These are phyloP conservation scores for Micromonas pusilla DNA, from an alignment of 139 green algal genomes.

Conservation along the genomic window DNA sequence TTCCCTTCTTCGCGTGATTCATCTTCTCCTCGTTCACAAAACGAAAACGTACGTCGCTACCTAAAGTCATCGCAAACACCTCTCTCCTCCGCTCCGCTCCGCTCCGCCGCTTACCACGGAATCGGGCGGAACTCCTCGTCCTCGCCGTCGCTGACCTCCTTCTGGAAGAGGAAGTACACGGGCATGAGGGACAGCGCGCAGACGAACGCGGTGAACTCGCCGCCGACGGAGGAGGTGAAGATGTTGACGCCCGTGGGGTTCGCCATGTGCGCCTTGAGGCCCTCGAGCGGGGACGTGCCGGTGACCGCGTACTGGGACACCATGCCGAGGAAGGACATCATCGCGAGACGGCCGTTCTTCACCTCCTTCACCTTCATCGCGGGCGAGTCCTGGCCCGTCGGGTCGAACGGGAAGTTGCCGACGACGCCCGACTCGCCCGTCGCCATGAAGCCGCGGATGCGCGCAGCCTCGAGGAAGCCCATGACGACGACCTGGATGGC, in stretches of 20 bases:
- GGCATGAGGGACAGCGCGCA: constrained; percentile 17
- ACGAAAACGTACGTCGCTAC: too few relatives aligned
- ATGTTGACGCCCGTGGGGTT: constrained; percentile 27
- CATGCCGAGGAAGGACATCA: constrained; percentile 49
- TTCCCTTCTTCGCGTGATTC: too few relatives aligned
- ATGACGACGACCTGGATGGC: constrained; percentile 31
- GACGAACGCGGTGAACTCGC: constrained; percentile 26
- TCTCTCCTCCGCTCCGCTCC: too few relatives aligned
- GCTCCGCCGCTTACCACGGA: constrained; percentile 35
- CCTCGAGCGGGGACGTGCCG: constrained; percentile 29
- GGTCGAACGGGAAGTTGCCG: constrained; percentile 67
- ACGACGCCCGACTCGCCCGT: constrained; percentile 45
- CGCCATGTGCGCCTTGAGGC: constrained; percentile 26
- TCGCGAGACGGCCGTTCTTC: constrained; percentile 52
- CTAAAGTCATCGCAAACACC: too few relatives aligned
- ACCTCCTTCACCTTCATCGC: constrained; percentile 43
- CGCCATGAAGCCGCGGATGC: constrained; percentile 31
- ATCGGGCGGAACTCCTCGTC: constrained; percentile 41
- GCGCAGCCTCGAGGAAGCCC: constrained; percentile 25
- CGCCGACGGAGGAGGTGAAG: constrained; percentile 38
- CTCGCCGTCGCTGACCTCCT: constrained; percentile 20
- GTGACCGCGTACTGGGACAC: constrained; percentile 43
- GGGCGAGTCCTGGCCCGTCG: constrained; percentile 60
- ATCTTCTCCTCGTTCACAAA: too few relatives aligned
- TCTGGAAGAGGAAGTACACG: constrained; percentile 23